phyloP scores from a whole-genome alignment of 179 eudicot genomes.

The Spinacia oleracea region DNA sequence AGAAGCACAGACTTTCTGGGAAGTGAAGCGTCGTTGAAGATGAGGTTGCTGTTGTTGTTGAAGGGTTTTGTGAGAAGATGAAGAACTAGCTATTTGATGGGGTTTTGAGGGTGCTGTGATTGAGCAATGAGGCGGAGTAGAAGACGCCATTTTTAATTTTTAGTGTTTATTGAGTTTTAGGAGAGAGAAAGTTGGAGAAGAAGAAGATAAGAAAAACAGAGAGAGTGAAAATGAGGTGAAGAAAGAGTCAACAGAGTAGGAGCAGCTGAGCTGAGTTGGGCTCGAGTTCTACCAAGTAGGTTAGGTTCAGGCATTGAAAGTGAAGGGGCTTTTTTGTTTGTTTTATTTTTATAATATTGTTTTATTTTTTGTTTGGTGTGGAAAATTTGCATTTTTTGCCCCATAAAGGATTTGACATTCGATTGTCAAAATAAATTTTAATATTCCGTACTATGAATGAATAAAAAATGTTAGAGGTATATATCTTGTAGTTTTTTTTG shows the following conservation, averaged over 20 bases:
- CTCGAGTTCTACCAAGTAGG: background rate
- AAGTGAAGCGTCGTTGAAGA: constrained; percentile 28
- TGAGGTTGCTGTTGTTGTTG: constrained; percentile 31
- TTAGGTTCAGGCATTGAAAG: constrained; percentile 1
- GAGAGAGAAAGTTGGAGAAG: constrained; percentile 6
- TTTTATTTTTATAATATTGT: background rate
- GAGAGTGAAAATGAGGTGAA: background rate
- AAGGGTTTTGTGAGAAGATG: constrained; percentile 32
- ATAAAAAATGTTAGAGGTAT: no score
- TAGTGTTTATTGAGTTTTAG: background rate
- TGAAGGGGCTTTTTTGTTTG: background rate
- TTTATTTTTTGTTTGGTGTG: background rate
- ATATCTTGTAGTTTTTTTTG: no score
- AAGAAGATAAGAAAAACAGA: constrained; percentile 15
- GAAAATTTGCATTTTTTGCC: background rate
- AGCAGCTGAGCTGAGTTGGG: background rate
- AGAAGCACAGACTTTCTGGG: constrained; percentile 31
- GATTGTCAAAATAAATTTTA: no score
- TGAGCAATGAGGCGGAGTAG: constrained; percentile 71
- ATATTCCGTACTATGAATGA: no score
- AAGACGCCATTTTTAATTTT: constrained; percentile 60
- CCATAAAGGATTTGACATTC: background rate
- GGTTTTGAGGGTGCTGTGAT: constrained; percentile 65
- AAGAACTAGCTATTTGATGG: constrained; percentile 44
- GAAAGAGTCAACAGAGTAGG: constrained; percentile 17